Conservation (phyloP, 768 basidiomycete genomes). For the Tephrocybe sp. region DNA sequence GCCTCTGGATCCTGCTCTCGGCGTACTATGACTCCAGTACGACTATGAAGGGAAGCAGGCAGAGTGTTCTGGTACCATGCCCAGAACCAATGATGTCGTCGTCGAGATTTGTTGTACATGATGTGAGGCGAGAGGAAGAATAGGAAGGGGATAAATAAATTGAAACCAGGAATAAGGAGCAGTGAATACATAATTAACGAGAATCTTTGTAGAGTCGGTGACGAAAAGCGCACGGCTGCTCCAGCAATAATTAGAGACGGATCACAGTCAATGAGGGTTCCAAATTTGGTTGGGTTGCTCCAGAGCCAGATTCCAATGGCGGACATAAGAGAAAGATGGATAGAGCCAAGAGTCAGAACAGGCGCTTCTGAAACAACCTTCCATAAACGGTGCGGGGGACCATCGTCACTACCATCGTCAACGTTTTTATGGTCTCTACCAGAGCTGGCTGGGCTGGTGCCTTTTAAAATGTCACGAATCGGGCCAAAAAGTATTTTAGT, state of each 20-base stretch:
- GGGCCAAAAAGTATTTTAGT: neutral
- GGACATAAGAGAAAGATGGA: slow-evolving; percentile 9
- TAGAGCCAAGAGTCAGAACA: no score
- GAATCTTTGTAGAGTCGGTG: slow-evolving; percentile 10
- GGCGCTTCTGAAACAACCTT: no score
- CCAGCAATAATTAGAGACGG: slow-evolving; percentile 1
- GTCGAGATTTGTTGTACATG: neutral
- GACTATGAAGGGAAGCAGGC: neutral
- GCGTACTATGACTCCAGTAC: no score
- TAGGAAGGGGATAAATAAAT: slow-evolving; percentile 18
- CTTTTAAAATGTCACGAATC: neutral
- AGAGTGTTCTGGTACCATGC: neutral
- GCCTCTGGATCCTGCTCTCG: neutral
- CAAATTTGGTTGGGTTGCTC: no score
- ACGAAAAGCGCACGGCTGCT: slow-evolving; percentile 2
- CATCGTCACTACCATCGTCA: no score
- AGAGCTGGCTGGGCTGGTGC: neutral
- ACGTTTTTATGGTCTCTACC: no score
- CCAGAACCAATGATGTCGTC: neutral
- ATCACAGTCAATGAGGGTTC: neutral
- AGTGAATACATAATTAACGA: slow-evolving; percentile 20
- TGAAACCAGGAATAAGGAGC: slow-evolving; percentile 20
- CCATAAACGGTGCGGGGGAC: neutral
- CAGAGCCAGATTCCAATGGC: slow-evolving; percentile 9
- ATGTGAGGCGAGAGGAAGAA: no score